Evolutionary conservation across 2,329 filamentous ascomycete genomes (phyloP), one percentile per base, ranked within the genome.

Genomic region (Fusarium heterosporum): DNA sequence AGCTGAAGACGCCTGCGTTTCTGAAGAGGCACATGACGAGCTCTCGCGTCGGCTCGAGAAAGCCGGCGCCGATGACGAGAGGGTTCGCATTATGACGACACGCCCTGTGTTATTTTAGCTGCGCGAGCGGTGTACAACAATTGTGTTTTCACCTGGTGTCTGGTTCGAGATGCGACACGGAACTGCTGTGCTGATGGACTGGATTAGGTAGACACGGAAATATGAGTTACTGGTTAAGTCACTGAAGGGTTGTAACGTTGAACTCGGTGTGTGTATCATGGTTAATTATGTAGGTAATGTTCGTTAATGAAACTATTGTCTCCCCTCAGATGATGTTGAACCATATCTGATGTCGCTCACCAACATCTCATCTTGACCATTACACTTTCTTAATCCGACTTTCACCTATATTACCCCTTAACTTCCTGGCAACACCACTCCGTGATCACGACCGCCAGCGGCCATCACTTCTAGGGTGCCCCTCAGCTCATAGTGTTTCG

Each of bases 181-280:
- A 60, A 66, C 56, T 46, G 70, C 62, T 71, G 58, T 67, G 70
- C 71, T 72, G 71, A 72, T 72, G 71, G 71, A 66, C 62, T 62
- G 67, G 68, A 63, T 70, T 72, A 71, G 70, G 72, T 73, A 73
- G 71, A 71, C 71, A 58, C 49, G 71, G 58, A 67, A 72, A 73
- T 70, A 58, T 50, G 66, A 71, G 68, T 66, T 71, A 42, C 64
- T 72, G 58, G 49, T 66, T 68, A 32, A 68, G 55, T 54, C 64
- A 52, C 66, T 28, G 41, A 56, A 39, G 48, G 14, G 29, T 47
- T 58, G 19, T 53, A 43, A 40, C 42, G 43, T 32, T 26, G 22
- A 49, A 28, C 29, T 50, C 19, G 45, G 48, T 56, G 49, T 34
- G 54, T 46, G 19, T 61, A 34, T 55, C 51, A 47, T 47, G 46